phyloP scores from a whole-genome alignment of 2,329 filamentous ascomycete species.

The Drechslera avenae region DNA sequence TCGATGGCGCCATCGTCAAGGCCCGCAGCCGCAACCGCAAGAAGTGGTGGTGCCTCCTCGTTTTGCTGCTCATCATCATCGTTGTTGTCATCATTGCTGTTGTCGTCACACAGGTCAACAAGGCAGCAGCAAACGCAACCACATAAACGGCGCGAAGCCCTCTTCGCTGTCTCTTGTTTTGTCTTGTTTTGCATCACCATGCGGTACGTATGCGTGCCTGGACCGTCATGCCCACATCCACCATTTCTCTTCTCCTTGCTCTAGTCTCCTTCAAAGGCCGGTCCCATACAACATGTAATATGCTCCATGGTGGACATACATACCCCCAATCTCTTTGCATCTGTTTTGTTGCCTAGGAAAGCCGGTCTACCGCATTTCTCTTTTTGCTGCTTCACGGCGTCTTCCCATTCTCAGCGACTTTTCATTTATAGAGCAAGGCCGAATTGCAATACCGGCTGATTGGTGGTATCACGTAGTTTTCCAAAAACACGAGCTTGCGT shows the following conservation, averaged over 20 bases:
- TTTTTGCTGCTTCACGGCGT: conserved; percentile 10
- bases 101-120: conserved; percentile 39
- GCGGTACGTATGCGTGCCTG: not conserved
- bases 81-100: conserved; percentile 49
- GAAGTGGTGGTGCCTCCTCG: conserved; percentile 95
- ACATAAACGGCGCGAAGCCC: not conserved
- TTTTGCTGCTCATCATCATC: conserved; percentile 56
- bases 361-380: conserved; percentile 3
- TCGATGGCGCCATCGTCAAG: conserved; percentile 79
- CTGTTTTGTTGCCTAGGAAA: conserved; percentile 11
- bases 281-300: conserved; percentile 24
- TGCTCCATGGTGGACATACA: conserved; percentile 21
- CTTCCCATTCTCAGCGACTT: conserved; percentile 12
- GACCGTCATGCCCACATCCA: conserved; percentile 6
- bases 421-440: conserved; percentile 10
- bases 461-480: conserved; percentile 1
- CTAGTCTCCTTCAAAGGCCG: conserved; percentile 19
- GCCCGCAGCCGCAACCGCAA: conserved; percentile 73
- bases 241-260: conserved; percentile 10
- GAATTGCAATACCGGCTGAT: conserved; percentile 6
- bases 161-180: too few species aligned
- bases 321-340: conserved; percentile 10
- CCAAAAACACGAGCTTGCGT: conserved; percentile 2
- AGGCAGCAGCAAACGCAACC: conserved; percentile 21
- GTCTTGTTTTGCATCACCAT: not conserved